phyloP scores from a whole-genome alignment of 768 basidiomycete species.

The Pisolithus orientalis region DNA sequence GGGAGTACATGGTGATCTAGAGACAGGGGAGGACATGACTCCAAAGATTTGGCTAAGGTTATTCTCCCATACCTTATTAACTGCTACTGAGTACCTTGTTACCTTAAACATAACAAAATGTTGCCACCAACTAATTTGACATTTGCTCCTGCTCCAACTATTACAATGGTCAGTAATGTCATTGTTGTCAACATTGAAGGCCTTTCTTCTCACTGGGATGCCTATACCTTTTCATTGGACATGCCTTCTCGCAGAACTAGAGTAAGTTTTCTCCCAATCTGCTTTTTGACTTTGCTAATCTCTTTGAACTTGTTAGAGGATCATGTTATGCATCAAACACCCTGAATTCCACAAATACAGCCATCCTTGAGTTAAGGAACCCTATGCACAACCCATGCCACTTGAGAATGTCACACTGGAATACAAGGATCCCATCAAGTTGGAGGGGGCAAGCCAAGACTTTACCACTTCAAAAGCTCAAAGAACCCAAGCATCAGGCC shows the following conservation, averaged over 20 bases:
- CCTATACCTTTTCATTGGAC: too few species aligned
- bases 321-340: neutral
- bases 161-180: too few species aligned
- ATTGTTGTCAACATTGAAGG: too few species aligned
- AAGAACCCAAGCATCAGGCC: too few species aligned
- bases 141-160: too few species aligned
- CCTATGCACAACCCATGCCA: neutral
- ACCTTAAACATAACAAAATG: neutral
- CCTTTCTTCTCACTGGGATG: neutral
- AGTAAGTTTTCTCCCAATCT: neutral
- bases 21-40: too few species aligned
- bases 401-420: neutral
- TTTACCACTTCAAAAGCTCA: too few species aligned
- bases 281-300: neutral
- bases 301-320: neutral
- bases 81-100: too few species aligned
- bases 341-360: neutral
- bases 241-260: neutral
- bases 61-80: too few species aligned
- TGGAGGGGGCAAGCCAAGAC: neutral
- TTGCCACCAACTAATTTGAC: neutral
- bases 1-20: too few species aligned
- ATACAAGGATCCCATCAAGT: neutral
- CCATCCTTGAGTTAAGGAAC: neutral
- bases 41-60: too few species aligned